Evolutionary conservation across 2,329 filamentous ascomycete genomes (phyloP).

Genomic region (Colletotrichum musae): DNA sequence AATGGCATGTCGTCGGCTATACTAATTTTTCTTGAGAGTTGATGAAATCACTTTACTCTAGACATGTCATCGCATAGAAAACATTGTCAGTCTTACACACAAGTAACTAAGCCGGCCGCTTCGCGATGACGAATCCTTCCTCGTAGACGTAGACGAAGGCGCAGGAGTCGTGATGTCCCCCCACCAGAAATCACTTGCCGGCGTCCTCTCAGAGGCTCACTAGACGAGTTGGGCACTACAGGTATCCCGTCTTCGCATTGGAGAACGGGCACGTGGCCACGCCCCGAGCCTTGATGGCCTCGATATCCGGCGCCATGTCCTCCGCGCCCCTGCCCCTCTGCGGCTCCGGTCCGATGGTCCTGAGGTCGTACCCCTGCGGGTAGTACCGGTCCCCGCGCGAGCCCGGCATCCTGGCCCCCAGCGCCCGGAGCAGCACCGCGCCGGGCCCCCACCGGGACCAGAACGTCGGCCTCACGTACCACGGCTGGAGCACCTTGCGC

Average conservation of each 20-base stretch:
- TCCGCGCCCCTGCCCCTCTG: slow-evolving; percentile 42
- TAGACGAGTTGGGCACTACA: neutral
- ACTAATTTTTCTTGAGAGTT: neutral
- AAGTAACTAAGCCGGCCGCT: too few species aligned
- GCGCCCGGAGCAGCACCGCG: slow-evolving; percentile 59
- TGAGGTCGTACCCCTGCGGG: slow-evolving; percentile 62
- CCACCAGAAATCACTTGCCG: neutral
- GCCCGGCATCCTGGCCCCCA: slow-evolving; percentile 63
- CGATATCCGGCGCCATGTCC: slow-evolving; percentile 35
- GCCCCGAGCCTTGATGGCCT: slow-evolving; percentile 20
- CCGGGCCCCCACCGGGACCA: slow-evolving; percentile 63
- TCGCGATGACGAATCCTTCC: too few species aligned
- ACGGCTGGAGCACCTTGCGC: slow-evolving; percentile 63
- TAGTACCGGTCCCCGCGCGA: slow-evolving; percentile 61
- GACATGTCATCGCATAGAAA: neutral
- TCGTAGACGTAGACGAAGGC: too few species aligned
- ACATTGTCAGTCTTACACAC: too few species aligned
- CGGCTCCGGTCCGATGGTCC: slow-evolving; percentile 44
- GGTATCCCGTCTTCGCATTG: slow-evolving; percentile 11
- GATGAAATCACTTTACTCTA: neutral
- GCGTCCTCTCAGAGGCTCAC: too few species aligned
- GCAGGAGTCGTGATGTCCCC: neutral
- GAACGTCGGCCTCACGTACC: slow-evolving; percentile 65
- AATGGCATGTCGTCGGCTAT: neutral
- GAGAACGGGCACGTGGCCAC: slow-evolving; percentile 28